Evolutionary conservation across 345 rosid genomes (phyloP).

Genomic region (Turritis glabra): DNA sequence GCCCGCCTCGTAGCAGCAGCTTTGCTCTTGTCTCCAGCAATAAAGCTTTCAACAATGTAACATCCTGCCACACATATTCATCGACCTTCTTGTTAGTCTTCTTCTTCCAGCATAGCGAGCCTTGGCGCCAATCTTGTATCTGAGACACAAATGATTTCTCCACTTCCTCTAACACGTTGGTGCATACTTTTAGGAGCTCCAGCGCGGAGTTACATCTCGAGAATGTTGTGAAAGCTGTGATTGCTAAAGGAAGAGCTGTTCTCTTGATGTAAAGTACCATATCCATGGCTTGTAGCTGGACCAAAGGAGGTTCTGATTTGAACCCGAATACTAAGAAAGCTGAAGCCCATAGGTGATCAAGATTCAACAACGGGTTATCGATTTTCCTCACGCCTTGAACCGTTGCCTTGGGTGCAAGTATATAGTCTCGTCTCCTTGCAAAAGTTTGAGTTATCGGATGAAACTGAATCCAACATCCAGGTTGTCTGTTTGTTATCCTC

Average conservation of each 20-base stretch:
- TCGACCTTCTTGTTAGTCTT: constrained; percentile 60
- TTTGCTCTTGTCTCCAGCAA: constrained; percentile 85
- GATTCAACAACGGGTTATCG: constrained; percentile 50
- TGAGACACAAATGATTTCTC: constrained; percentile 90
- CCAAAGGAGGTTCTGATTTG: constrained; percentile 78
- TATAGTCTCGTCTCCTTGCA: constrained; percentile 58
- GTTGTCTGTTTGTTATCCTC: constrained; percentile 53
- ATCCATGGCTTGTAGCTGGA: constrained; percentile 71
- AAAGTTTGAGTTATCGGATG: constrained; percentile 70
- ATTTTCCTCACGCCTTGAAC: constrained; percentile 62
- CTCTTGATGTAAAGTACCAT: constrained; percentile 76
- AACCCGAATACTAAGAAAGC: constrained; percentile 93
- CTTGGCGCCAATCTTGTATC: constrained; percentile 83
- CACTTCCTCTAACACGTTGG: constrained; percentile 84
- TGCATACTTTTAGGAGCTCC: constrained; percentile 86
- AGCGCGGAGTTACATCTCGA: constrained; percentile 86
- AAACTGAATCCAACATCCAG: constrained; percentile 79
- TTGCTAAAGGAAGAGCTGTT: constrained; percentile 83
- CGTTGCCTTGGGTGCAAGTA: constrained; percentile 64
- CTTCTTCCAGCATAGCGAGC: constrained; percentile 87
- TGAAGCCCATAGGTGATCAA: constrained; percentile 86
- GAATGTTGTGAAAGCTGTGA: constrained; percentile 73
- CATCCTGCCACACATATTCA: constrained; percentile 93
- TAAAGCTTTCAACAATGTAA: constrained; percentile 75
- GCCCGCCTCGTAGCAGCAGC: constrained; percentile 83